Evolutionary conservation across 192 early-diverging fungal genomes (phyloP).

Genomic region (Geosiphon pyriformis): DNA sequence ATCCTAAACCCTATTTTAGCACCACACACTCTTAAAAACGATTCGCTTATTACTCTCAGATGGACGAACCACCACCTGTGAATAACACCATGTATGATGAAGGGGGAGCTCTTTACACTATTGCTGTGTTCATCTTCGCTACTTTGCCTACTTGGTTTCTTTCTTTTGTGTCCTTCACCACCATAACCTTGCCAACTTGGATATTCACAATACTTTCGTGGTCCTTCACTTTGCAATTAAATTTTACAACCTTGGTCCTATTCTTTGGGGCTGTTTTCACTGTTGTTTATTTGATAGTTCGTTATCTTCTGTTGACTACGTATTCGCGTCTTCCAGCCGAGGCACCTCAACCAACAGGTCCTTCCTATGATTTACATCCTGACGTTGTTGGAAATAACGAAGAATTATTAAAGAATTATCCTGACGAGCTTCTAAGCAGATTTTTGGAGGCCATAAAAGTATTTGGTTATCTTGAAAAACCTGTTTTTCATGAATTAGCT

Average conservation of each 20-base stretch:
- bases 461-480: slow-evolving; percentile 95
- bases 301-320: slow-evolving; percentile 64
- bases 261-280: slow-evolving; percentile 23
- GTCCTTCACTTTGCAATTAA: slow-evolving; percentile 59
- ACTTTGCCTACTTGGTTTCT: slow-evolving; percentile 32
- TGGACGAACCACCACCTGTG: neutral
- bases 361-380: slow-evolving; percentile 72
- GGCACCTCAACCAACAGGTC: slow-evolving; percentile 31
- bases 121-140: slow-evolving; percentile 9
- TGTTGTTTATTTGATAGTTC: slow-evolving; percentile 52
- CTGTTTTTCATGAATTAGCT: slow-evolving; percentile 94
- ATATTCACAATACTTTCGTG: slow-evolving; percentile 51
- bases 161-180: slow-evolving; percentile 39
- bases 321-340: slow-evolving; percentile 66
- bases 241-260: slow-evolving; percentile 48
- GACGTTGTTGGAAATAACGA: slow-evolving; percentile 55
- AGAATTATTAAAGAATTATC: slow-evolving; percentile 38
- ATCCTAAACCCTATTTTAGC: too few relatives aligned
- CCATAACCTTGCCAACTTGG: slow-evolving; percentile 47
- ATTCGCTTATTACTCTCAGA: neutral
- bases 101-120: slow-evolving; percentile 3
- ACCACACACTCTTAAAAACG: too few relatives aligned
- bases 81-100: neutral
- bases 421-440: slow-evolving; percentile 73
- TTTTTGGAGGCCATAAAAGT: slow-evolving; percentile 87